phyloP scores from a whole-genome alignment of 805 yeast species.

The Ogataea nitratoaversa region DNA sequence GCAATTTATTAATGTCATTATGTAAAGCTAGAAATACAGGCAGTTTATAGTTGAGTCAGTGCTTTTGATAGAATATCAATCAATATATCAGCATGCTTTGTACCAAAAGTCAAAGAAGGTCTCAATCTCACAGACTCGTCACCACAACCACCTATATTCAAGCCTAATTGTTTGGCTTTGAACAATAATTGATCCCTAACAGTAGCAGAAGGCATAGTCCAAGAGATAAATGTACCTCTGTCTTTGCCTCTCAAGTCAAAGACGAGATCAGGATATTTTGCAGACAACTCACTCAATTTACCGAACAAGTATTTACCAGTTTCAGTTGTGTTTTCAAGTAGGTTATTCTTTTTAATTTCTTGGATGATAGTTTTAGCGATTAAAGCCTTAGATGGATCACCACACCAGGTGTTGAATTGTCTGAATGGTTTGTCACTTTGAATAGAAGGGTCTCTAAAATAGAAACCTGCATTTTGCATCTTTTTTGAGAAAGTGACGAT shows the following conservation, averaged over 20 bases:
- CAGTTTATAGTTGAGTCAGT: slow-evolving; percentile 16
- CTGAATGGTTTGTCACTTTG: slow-evolving; percentile 60
- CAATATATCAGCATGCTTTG: slow-evolving; percentile 57
- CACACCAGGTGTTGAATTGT: slow-evolving; percentile 78
- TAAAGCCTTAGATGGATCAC: slow-evolving; percentile 66
- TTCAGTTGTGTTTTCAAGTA: slow-evolving; percentile 44
- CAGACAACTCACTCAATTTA: slow-evolving; percentile 36
- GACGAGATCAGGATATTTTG: slow-evolving; percentile 38
- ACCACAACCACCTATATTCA: slow-evolving; percentile 69
- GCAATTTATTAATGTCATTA: too few species aligned
- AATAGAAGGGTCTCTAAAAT: slow-evolving; percentile 54
- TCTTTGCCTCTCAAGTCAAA: slow-evolving; percentile 57
- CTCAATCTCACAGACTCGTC: slow-evolving; percentile 55
- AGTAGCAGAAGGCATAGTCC: slow-evolving; percentile 45
- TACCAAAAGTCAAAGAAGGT: slow-evolving; percentile 60
- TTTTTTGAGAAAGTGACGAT: slow-evolving; percentile 69
- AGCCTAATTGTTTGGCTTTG: slow-evolving; percentile 46
- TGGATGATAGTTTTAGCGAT: slow-evolving; percentile 57
- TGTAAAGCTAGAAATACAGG: too few species aligned
- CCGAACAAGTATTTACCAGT: slow-evolving; percentile 53
- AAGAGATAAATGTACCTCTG: slow-evolving; percentile 64
- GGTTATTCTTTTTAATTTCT: slow-evolving; percentile 46
- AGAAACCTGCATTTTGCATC: slow-evolving; percentile 72
- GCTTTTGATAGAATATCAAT: slow-evolving; percentile 36
- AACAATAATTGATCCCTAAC: slow-evolving; percentile 45